Conservation (phyloP, 2,329 filamentous ascomycete species). For the Neonectria ditissima region DNA sequence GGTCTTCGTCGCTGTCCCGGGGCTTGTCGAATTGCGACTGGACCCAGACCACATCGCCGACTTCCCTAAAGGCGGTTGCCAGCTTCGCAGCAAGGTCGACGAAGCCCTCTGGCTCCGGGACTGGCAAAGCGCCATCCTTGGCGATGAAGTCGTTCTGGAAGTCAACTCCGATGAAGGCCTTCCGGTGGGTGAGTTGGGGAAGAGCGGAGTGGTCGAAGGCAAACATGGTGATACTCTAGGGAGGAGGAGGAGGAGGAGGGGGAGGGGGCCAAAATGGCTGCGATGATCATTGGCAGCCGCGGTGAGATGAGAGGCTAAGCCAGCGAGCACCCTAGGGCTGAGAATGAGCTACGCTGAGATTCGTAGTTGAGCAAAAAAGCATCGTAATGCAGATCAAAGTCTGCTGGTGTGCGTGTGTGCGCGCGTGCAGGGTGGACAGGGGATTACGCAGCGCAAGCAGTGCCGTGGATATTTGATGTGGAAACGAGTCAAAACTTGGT, state of each 20-base stretch:
- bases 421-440: conserved; percentile 14
- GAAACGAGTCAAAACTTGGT: conserved; percentile 3
- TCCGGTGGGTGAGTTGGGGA: conserved; percentile 68
- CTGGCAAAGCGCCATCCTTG: conserved; percentile 73
- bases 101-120: conserved; percentile 73
- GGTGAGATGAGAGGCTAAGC: conserved; percentile 21
- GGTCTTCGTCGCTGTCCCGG: conserved; percentile 66
- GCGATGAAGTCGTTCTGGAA: conserved; percentile 91
- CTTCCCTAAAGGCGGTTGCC: conserved; percentile 77
- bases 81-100: conserved; percentile 75
- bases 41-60: conserved; percentile 84
- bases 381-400: conserved; percentile 34
- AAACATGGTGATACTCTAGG: conserved; percentile 57
- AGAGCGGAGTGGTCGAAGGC: conserved; percentile 67
- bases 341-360: conserved; percentile 25
- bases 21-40: conserved; percentile 78
- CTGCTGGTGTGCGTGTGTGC: conserved; percentile 15
- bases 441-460: conserved; percentile 3
- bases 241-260: conserved; percentile 1
- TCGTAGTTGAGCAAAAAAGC: conserved; percentile 28
- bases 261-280: background rate
- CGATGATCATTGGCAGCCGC: conserved; percentile 18
- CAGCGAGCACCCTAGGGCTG: conserved; percentile 31
- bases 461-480: conserved; percentile 12
- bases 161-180: conserved; percentile 85